These are phyloP conservation scores for Ophiostoma angusticollis DNA, from an alignment of 2,329 filamentous ascomycete genomes.

Conservation along the genomic window DNA sequence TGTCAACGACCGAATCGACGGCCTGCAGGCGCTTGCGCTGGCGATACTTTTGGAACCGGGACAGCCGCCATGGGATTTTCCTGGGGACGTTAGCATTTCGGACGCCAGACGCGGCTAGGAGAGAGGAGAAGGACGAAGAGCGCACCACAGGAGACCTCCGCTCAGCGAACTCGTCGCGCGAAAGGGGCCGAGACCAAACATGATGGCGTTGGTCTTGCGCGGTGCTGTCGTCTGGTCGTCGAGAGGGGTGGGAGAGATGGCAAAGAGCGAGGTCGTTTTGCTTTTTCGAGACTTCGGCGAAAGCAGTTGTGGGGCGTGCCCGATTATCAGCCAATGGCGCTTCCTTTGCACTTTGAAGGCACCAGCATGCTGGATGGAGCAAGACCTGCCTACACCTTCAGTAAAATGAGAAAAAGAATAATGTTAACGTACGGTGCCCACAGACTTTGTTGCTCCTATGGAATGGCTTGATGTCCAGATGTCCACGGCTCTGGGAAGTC, in stretches of 20 bases:
- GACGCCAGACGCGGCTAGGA: not conserved
- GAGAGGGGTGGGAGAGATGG: not conserved
- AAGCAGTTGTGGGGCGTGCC: too few species aligned
- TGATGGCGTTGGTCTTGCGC: slow-evolving; percentile 26
- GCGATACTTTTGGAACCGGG: slow-evolving; percentile 76
- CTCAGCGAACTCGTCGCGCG: slow-evolving; percentile 64
- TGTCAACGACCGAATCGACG: slow-evolving; percentile 79
- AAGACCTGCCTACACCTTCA: too few species aligned
- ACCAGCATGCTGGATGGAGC: too few species aligned
- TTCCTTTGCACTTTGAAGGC: too few species aligned
- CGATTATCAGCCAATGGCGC: too few species aligned
- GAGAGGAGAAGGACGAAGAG: not conserved
- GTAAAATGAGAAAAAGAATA: too few species aligned
- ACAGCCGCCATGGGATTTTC: slow-evolving; percentile 97
- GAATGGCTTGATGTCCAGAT: too few species aligned
- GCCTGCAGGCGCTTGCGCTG: slow-evolving; percentile 71
- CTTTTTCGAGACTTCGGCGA: slow-evolving; percentile 5
- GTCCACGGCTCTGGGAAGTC: too few species aligned
- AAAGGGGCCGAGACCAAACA: slow-evolving; percentile 78
- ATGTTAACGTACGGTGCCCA: too few species aligned
- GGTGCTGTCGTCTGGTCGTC: not conserved
- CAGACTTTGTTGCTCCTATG: too few species aligned
- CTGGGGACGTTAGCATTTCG: slow-evolving; percentile 22
- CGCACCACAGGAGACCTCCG: slow-evolving; percentile 71
- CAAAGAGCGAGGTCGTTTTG: not conserved